A percentile compares a stretch with the other conserved stretches of the same genome.
phyloP scores from a whole-genome alignment of 2,329 filamentous ascomycete genomes.

The Elsinoe perseae region DNA sequence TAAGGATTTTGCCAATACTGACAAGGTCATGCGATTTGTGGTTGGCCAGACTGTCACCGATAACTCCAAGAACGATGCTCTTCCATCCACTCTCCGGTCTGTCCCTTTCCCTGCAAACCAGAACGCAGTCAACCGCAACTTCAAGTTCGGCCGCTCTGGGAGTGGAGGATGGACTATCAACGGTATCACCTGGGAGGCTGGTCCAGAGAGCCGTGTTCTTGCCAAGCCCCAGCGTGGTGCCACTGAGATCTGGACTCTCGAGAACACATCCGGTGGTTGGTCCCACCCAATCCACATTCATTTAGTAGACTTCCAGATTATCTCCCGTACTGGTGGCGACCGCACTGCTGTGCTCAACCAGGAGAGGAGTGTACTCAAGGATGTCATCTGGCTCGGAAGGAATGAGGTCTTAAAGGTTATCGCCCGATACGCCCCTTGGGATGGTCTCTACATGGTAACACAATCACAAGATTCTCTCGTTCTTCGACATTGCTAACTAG shows the following conservation, averaged over 20 bases:
- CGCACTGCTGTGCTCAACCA: conserved; percentile 41
- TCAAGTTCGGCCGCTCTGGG: conserved; percentile 27
- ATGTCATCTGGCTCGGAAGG: conserved; percentile 48
- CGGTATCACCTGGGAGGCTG: conserved; percentile 28
- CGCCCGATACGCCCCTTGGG: conserved; percentile 47
- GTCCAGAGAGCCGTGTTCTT: conserved; percentile 29
- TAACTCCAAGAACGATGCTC: conserved; percentile 31
- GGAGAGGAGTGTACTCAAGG: conserved; percentile 49
- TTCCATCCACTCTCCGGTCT: conserved; percentile 25
- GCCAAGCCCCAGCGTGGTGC: conserved; percentile 29
- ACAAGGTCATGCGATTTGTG: conserved; percentile 41
- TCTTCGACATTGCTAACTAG: neutral
- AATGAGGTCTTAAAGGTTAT: conserved; percentile 46
- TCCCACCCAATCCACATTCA: conserved; percentile 52
- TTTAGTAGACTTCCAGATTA: conserved; percentile 50
- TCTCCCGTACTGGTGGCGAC: conserved; percentile 41
- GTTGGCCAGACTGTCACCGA: conserved; percentile 30
- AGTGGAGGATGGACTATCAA: conserved; percentile 30
- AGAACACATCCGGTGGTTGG: conserved; percentile 45
- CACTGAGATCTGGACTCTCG: conserved; percentile 32
- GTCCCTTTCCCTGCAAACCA: conserved; percentile 25
- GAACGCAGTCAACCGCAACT: conserved; percentile 27
- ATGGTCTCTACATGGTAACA: conserved; percentile 42
- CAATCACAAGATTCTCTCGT: neutral
- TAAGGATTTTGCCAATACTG: conserved; percentile 45